Base-by-base conservation (phyloP, 169 alveolate species). In the Eimeria brunetti region DNA sequence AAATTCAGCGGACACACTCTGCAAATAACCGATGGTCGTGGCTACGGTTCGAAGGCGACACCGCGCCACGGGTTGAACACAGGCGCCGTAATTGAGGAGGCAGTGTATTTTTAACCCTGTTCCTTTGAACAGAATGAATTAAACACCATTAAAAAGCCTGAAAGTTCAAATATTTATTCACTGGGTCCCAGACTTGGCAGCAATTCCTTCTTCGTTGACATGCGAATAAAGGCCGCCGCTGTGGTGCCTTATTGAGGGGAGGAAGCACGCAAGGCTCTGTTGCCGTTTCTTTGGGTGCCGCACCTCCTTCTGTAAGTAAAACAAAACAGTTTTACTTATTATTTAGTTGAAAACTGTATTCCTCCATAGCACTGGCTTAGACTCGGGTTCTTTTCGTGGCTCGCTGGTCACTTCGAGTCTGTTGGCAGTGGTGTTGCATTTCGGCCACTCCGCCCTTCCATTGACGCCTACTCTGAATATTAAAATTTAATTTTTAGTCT, bases 11-110 rank as follows among this genome's bases (percentile, higher is more conserved):
- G 75, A 64, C 75, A 64, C 75, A 64, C 75, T 22, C 36, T 64
- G 75, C 75, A 41, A 27, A 41, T 64, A 36, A 24, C 75, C 41
- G 75, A 64, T n/a, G 75, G 75, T 64, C 41, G 41, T 64, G 75
- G 75, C 75, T 64, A 41, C n/a, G 75, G 75, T 64, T 64, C 75
- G 75, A 64, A 7, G 75, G 75, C 75, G 44, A 36, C 75, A 64
- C 75, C 44, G 75, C 75, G 8, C 44, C 36, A 22, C 75, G 0
- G 38, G 75, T 36, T 36, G 75, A 0, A n/a, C 75, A 62, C 73
- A n/a, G 41, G 73, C 73, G 38, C 3, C 7, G 18, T 27, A 64
- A 64, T 27, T 27, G 75, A 64, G 75, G 16, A n/a, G 75, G 75
- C 36, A 18, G 41, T 8, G 75, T 12, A 8, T 7, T 64, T 64